Evolutionary conservation across 352 stramenopile genomes (phyloP).

Genomic region (Pythium apleroticum): DNA sequence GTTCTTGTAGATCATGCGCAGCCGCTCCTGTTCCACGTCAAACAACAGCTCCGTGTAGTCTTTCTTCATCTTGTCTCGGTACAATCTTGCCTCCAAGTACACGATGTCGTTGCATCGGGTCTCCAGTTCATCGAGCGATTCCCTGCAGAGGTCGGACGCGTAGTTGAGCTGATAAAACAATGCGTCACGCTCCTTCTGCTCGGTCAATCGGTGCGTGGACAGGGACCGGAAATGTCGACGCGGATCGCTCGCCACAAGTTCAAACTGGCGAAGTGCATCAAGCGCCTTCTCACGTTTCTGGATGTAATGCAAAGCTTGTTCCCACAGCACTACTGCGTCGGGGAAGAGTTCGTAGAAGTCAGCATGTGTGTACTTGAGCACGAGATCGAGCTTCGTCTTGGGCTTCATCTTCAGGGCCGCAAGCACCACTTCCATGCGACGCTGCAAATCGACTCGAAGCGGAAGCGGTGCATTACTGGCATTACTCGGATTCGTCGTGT

Average conservation of each 20-base stretch:
- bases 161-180: slow-evolving; percentile 61
- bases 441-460: slow-evolving; percentile 57
- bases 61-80: slow-evolving; percentile 72
- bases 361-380: slow-evolving; percentile 74
- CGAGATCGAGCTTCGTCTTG: slow-evolving; percentile 59
- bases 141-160: slow-evolving; percentile 40
- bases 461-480: slow-evolving; percentile 45
- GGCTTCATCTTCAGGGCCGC: slow-evolving; percentile 44
- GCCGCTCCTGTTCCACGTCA: slow-evolving; percentile 66
- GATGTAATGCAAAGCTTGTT: slow-evolving; percentile 46
- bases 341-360: slow-evolving; percentile 62
- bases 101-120: slow-evolving; percentile 44
- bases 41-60: slow-evolving; percentile 76
- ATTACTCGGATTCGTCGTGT: background rate
- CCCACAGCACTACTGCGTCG: slow-evolving; percentile 62
- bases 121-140: slow-evolving; percentile 50
- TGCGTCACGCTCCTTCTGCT: slow-evolving; percentile 67
- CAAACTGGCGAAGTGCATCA: slow-evolving; percentile 24
- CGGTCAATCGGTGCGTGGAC: slow-evolving; percentile 55
- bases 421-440: slow-evolving; percentile 58
- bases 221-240: slow-evolving; percentile 68
- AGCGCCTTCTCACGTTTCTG: slow-evolving; percentile 40
- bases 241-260: slow-evolving; percentile 59
- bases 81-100: slow-evolving; percentile 42
- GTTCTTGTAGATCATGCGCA: slow-evolving; percentile 57